These are phyloP conservation scores for Fonsecaea monophora DNA, from an alignment of 2,329 filamentous ascomycete species.

Conservation along the genomic window DNA sequence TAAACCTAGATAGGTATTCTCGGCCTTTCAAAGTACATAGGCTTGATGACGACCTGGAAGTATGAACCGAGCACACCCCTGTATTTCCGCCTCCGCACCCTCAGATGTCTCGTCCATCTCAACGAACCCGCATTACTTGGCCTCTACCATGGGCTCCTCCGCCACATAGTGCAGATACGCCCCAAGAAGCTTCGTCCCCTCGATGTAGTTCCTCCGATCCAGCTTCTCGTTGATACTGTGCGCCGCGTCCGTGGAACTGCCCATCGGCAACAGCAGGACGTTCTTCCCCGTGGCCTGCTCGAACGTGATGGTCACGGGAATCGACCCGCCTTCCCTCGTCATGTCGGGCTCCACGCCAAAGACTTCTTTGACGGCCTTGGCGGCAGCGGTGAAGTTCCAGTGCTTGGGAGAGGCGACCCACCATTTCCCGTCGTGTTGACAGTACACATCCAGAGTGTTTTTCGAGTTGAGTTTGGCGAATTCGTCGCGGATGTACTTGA, in stretches of 20 bases:
- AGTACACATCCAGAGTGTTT: conserved; percentile 81
- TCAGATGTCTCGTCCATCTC: not conserved
- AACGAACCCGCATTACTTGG: not conserved
- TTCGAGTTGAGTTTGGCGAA: conserved; percentile 90
- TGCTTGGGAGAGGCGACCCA: conserved; percentile 98
- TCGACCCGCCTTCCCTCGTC: conserved; percentile 95
- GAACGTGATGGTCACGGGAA: conserved; percentile 95
- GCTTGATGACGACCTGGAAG: not conserved
- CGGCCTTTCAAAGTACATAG: not conserved
- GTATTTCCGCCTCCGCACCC: not conserved
- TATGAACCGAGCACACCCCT: not conserved
- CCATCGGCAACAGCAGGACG: conserved; percentile 93
- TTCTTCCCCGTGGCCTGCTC: conserved; percentile 99
- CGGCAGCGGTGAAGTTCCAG: conserved; percentile 96
- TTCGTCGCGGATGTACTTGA: conserved; percentile 79
- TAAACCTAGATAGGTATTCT: not conserved
- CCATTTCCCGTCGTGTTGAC: conserved; percentile 95
- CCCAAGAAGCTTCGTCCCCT: conserved; percentile 93
- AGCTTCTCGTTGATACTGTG: conserved; percentile 99
- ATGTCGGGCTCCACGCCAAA: conserved; percentile 94
- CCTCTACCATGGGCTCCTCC: conserved; percentile 71
- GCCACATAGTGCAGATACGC: conserved; percentile 96
- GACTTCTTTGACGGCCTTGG: conserved; percentile 94
- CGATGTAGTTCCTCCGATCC: conserved; percentile 96
- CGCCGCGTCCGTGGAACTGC: conserved; percentile 92